These are phyloP conservation scores for Aspergillus brasiliensis DNA, from an alignment of 2,329 filamentous ascomycete species.

Conservation along the genomic window DNA sequence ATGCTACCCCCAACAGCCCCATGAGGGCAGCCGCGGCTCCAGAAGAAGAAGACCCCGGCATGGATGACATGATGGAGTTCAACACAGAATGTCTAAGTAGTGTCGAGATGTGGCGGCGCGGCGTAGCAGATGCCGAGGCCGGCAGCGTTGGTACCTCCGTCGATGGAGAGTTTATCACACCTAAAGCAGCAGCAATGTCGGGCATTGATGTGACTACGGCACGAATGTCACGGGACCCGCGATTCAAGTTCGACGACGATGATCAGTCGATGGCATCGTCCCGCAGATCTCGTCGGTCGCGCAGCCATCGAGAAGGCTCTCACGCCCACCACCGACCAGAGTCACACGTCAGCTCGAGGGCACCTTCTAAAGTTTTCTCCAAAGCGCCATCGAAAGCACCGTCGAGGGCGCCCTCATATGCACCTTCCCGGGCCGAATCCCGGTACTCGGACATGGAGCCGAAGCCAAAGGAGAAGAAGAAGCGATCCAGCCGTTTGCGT, in stretches of 20 bases:
- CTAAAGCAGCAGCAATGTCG: conserved; percentile 54
- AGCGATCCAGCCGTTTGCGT: conserved; percentile 42
- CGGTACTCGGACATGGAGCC: conserved; percentile 30
- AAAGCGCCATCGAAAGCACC: conserved; percentile 20
- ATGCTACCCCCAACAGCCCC: conserved; percentile 10
- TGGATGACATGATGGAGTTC: conserved; percentile 61
- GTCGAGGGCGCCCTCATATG: conserved; percentile 18
- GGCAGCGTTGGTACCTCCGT: conserved; percentile 61
- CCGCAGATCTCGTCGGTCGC: conserved; percentile 38
- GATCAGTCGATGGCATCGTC: conserved; percentile 36
- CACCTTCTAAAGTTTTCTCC: conserved; percentile 22
- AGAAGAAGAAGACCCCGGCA: conserved; percentile 32
- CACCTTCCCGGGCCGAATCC: conserved; percentile 26
- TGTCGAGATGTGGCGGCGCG: conserved; percentile 65
- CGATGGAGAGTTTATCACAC: conserved; percentile 67
- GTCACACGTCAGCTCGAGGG: conserved; percentile 13
- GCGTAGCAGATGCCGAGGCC: conserved; percentile 61
- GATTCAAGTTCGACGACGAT: conserved; percentile 40
- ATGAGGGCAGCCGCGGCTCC: conserved; percentile 1
- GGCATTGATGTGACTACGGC: conserved; percentile 43
- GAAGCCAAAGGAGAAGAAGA: conserved; percentile 38
- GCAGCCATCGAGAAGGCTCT: conserved; percentile 21
- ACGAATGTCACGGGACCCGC: conserved; percentile 32
- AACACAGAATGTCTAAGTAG: conserved; percentile 54
- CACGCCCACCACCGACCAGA: conserved; percentile 21